phyloP scores from a whole-genome alignment of 441 rosid species.

The Arabidopsis hybrid region DNA sequence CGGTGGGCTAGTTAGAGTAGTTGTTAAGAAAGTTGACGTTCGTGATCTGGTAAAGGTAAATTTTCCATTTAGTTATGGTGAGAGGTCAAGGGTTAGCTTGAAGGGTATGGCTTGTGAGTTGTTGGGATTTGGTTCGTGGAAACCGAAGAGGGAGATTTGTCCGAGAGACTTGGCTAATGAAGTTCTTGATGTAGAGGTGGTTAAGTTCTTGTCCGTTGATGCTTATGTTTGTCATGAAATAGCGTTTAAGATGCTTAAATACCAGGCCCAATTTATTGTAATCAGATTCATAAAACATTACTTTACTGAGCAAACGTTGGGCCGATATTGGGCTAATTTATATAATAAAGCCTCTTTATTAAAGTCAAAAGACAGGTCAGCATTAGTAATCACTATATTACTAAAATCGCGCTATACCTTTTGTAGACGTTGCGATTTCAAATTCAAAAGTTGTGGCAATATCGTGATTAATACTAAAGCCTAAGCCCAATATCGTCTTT shows the following conservation, averaged over 20 bases:
- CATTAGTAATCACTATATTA: not conserved
- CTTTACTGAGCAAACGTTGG: not conserved
- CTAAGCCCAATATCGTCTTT: slow-evolving; percentile 35
- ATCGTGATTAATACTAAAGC: slow-evolving; percentile 43
- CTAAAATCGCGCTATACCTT: not conserved
- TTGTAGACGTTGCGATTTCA: slow-evolving; percentile 53
- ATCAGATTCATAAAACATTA: too few relatives aligned
- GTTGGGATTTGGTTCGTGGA: slow-evolving; percentile 2
- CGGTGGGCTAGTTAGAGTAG: not conserved
- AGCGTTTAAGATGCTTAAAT: not conserved
- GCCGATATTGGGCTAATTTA: slow-evolving; percentile 5
- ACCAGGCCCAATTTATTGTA: too few relatives aligned
- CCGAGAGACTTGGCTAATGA: not conserved
- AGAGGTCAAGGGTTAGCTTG: not conserved
- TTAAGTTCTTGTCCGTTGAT: not conserved
- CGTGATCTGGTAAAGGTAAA: not conserved
- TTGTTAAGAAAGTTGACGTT: not conserved
- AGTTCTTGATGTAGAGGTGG: not conserved
- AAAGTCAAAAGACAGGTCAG: slow-evolving; percentile 9
- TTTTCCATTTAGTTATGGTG: not conserved
- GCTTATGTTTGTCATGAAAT: slow-evolving; percentile 10
- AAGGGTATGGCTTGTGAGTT: not conserved
- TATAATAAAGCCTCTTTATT: slow-evolving; percentile 4
- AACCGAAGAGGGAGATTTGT: not conserved
- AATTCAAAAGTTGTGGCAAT: slow-evolving; percentile 62